Evolutionary conservation across 257 asterid species (phyloP).

Genomic region (Datura wrightii): DNA sequence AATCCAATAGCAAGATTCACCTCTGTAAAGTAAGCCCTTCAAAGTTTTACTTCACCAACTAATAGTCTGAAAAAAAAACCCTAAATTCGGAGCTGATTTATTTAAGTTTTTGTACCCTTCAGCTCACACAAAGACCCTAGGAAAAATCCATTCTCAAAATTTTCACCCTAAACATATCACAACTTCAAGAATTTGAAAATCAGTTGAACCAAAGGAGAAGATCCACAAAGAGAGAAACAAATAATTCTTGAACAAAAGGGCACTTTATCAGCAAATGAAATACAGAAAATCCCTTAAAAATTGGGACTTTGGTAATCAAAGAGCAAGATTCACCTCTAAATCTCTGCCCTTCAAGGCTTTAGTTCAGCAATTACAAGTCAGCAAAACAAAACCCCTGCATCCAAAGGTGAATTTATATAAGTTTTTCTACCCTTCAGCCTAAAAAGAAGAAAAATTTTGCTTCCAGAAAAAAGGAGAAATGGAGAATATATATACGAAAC

Average conservation of each 20-base stretch:
- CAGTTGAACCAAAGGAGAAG: not conserved
- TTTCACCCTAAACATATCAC: not conserved
- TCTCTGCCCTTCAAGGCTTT: not conserved
- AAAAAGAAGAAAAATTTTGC: not conserved
- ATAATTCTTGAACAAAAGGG: not conserved
- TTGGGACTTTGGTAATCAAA: not conserved
- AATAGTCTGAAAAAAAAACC: not conserved
- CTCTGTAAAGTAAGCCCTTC: not conserved
- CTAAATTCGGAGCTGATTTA: not conserved
- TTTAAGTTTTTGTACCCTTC: not conserved
- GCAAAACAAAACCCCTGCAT: not conserved
- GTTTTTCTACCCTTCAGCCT: not conserved
- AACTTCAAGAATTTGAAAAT: not conserved
- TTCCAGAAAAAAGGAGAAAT: not conserved
- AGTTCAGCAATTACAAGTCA: not conserved
- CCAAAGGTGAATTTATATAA: not conserved
- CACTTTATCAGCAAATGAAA: not conserved
- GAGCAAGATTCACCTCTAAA: conserved; percentile 2
- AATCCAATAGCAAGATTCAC: not conserved
- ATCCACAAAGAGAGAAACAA: not conserved
- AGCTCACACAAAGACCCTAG: conserved; percentile 23
- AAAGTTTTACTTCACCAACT: not conserved
- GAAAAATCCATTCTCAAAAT: not conserved
- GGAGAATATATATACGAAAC: not conserved
- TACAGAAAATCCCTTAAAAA: not conserved